phyloP scores from a whole-genome alignment of 257 asterid species.

The Solanum pinnatisectum region DNA sequence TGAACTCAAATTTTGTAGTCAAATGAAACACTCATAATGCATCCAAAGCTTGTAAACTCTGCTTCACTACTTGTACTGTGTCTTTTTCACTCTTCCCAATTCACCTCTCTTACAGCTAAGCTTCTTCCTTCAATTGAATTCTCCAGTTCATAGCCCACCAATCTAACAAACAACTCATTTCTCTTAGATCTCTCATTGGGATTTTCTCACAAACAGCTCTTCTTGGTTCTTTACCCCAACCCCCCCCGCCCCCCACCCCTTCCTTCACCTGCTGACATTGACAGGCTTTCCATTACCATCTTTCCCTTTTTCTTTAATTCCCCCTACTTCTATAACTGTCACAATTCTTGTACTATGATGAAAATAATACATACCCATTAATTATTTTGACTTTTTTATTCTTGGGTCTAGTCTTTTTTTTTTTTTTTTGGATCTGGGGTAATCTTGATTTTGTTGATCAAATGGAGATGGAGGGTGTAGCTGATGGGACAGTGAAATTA shows the following conservation, averaged over 20 bases:
- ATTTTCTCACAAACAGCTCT: not conserved
- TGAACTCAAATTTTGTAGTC: not conserved
- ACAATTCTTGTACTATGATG: not conserved
- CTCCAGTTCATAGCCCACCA: not conserved
- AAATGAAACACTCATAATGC: not conserved
- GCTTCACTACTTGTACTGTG: not conserved
- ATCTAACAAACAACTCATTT: not conserved
- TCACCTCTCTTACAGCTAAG: not conserved
- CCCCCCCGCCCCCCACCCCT: not conserved
- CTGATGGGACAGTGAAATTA: not conserved
- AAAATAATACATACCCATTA: not conserved
- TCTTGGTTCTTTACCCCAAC: not conserved
- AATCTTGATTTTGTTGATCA: not conserved
- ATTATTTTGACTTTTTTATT: not conserved
- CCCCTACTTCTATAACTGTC: not conserved
- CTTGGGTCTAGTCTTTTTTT: not conserved
- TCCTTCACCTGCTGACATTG: not conserved
- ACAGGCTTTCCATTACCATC: not conserved
- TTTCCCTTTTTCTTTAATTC: not conserved
- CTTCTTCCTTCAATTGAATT: not conserved
- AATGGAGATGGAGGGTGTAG: not conserved
- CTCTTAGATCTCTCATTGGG: not conserved
- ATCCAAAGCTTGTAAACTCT: not conserved
- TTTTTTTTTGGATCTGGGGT: not conserved
- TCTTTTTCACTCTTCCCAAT: not conserved